These are phyloP conservation scores for Penicillium sp. DNA, from an alignment of 2,329 filamentous ascomycete species.

Conservation along the genomic window DNA sequence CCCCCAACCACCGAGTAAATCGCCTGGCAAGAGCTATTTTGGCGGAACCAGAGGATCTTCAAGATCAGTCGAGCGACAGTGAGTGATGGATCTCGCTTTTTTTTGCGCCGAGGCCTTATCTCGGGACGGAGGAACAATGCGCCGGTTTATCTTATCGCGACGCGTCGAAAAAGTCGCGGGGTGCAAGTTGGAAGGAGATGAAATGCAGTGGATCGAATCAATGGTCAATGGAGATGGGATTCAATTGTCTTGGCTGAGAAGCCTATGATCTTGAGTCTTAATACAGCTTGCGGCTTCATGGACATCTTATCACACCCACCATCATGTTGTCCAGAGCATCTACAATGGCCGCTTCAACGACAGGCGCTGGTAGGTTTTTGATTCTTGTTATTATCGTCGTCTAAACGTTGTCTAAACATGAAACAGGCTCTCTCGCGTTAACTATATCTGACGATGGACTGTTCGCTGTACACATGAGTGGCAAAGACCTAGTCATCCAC, in stretches of 20 bases:
- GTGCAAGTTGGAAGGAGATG: no score
- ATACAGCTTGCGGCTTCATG: no score
- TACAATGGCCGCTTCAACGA: conserved; percentile 28
- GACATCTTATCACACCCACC: conserved; percentile 1
- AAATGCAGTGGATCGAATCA: not conserved
- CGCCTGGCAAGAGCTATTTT: conserved; percentile 31
- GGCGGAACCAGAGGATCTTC: conserved; percentile 7
- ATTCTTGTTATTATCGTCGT: conserved; percentile 1
- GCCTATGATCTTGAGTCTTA: no score
- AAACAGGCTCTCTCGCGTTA: conserved; percentile 15
- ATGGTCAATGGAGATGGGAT: no score
- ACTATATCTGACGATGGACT: conserved; percentile 29
- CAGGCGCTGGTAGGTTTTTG: conserved; percentile 21
- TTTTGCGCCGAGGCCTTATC: conserved; percentile 22
- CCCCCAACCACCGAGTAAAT: conserved; percentile 28
- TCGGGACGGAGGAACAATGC: conserved; percentile 21
- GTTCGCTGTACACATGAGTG: conserved; percentile 26
- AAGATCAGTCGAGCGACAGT: conserved; percentile 4
- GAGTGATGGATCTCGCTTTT: conserved; percentile 11
- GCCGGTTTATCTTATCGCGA: conserved; percentile 29
- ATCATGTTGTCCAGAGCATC: conserved; percentile 4
- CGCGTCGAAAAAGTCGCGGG: not conserved
- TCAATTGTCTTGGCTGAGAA: no score
- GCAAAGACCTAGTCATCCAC: conserved; percentile 33
- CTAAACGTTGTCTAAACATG: not conserved